Conservation (phyloP, 2,329 filamentous ascomycete species). For the Metarhizium rileyi region DNA sequence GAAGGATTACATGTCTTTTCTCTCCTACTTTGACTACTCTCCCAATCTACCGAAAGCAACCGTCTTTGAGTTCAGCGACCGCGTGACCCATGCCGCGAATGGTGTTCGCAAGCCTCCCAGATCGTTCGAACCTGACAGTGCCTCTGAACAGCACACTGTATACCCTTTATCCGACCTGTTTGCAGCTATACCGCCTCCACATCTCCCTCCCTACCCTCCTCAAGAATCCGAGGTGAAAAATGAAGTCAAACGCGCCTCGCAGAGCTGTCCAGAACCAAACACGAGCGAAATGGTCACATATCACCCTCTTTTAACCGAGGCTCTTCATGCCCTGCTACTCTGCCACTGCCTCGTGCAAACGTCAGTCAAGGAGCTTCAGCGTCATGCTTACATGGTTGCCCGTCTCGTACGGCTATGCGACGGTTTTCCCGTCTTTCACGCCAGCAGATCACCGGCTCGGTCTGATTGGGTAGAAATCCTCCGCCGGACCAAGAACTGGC, state of each 20-base stretch:
- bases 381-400: constrained; percentile 74
- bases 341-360: constrained; percentile 75
- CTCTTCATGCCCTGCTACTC: constrained; percentile 67
- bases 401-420: constrained; percentile 64
- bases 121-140: constrained; percentile 19
- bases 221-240: constrained; percentile 19
- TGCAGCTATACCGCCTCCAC: constrained; percentile 52
- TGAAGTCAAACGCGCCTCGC: constrained; percentile 2
- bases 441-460: constrained; percentile 59
- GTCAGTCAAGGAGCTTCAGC: constrained; percentile 63
- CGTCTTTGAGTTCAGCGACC: constrained; percentile 42
- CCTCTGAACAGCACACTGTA: constrained; percentile 25
- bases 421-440: constrained; percentile 72
- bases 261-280: constrained; percentile 14
- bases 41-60: constrained; percentile 45
- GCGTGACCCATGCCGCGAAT: constrained; percentile 42
- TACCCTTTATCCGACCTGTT: constrained; percentile 56
- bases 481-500: constrained; percentile 57
- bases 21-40: constrained; percentile 70
- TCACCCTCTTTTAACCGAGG: constrained; percentile 70
- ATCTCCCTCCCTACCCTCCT: constrained; percentile 58
- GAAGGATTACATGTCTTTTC: constrained; percentile 62
- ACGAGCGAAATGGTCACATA: constrained; percentile 47
- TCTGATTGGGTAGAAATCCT: constrained; percentile 75
- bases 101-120: constrained; percentile 21